Percentiles rank a stretch among this genome's conserved stretches.
These are phyloP conservation scores for Aspergillus fischeri DNA, from an alignment of 2,329 filamentous ascomycete genomes.

Conservation along the genomic window DNA sequence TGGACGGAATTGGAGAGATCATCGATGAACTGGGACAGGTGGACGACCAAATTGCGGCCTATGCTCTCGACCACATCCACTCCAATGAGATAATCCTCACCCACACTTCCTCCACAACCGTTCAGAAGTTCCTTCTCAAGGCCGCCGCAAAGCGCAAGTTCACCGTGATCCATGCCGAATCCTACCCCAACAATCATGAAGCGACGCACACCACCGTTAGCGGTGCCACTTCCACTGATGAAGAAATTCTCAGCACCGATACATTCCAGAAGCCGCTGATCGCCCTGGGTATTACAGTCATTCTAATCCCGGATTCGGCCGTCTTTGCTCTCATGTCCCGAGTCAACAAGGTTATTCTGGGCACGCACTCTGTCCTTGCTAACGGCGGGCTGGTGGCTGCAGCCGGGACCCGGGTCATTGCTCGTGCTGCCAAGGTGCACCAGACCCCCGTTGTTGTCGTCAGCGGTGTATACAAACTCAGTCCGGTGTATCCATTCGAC, in stretches of 20 bases:
- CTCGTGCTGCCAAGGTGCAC: slow-evolving; percentile 76
- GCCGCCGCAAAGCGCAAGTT: slow-evolving; percentile 88
- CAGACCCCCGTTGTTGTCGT: slow-evolving; percentile 83
- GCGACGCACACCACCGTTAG: slow-evolving; percentile 60
- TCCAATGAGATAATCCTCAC: slow-evolving; percentile 90
- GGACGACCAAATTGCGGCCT: slow-evolving; percentile 86
- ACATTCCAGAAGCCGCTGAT: slow-evolving; percentile 73
- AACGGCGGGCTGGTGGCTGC: slow-evolving; percentile 84
- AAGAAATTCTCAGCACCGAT: slow-evolving; percentile 45
- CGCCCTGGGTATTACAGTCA: slow-evolving; percentile 72
- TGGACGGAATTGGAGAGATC: slow-evolving; percentile 91
- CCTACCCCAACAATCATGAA: slow-evolving; percentile 64
- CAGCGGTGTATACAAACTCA: slow-evolving; percentile 89
- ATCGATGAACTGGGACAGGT: slow-evolving; percentile 91
- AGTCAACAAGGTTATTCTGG: slow-evolving; percentile 91
- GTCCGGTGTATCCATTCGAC: slow-evolving; percentile 81
- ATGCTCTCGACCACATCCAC: slow-evolving; percentile 87
- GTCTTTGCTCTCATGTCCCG: slow-evolving; percentile 92
- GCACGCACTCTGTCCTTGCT: slow-evolving; percentile 79
- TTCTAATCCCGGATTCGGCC: slow-evolving; percentile 78
- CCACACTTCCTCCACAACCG: slow-evolving; percentile 77
- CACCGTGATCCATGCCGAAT: slow-evolving; percentile 78
- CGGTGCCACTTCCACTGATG: slow-evolving; percentile 48
- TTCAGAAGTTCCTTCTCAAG: slow-evolving; percentile 83
- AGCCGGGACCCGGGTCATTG: slow-evolving; percentile 77